Evolutionary conservation across 164 flowering plant species (phyloP), one percentile per base, ranked within the genome.

Genomic region (Nymphaea thermarum): DNA sequence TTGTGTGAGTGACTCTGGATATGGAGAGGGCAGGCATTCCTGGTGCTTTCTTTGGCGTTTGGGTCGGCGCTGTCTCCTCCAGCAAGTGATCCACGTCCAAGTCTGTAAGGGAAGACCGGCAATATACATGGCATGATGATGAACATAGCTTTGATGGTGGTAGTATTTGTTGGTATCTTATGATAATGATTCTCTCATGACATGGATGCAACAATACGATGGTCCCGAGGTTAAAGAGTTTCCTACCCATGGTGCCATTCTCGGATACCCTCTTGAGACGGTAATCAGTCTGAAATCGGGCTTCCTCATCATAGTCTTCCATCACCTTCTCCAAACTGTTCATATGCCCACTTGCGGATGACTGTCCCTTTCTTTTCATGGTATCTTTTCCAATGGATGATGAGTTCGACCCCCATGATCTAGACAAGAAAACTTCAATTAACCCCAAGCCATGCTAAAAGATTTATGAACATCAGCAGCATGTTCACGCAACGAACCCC

Each of bases 31-130:
- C 57, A 2, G 57, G 57, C 8, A 51, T 51, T 51, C 57, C 14
- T 51, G 57, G 57, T 51, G 57, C 14, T 15, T 51, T 51, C 47
- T 62, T 62, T 51, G 80, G 96, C 64, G 92, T 87, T 73, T 82
- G 97, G 44, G 98, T 87, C 10, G 87, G 91, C 51, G 79, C 91
- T 53, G 98, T 91, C 79, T 93, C 98, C 70, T 80, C 82, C 72
- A 89, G 60, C 44, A 80, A 71, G 17, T 89, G 93, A 89, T 88
- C 62, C 65, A 71, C 3, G 45, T 60, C 15, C n/a, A 65, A 47
- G 14, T 59, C 15, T 68, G 44, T 1, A 51, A 25, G 36, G 1
- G 36, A 25, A 25, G 36, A 25, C 36, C 36, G 36, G 36, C 36
- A 25, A 25, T 1, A 25, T 25, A 25, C 36, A 25, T 25, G 36